phyloP scores from a whole-genome alignment of 257 asterid species.

The Parsonsia alboflavescens region DNA sequence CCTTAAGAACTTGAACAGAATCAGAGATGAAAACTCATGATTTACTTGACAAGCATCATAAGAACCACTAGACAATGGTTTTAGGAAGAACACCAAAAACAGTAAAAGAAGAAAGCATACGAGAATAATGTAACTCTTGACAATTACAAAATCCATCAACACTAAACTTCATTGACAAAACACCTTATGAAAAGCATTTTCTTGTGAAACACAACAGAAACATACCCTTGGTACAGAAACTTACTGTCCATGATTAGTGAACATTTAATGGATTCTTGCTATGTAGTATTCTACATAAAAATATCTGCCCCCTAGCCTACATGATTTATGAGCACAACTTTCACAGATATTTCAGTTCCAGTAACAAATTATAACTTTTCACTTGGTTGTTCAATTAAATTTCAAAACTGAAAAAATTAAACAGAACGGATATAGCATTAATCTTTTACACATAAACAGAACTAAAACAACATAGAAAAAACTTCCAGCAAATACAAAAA shows the following conservation, averaged over 20 bases:
- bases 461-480: not conserved
- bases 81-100: not conserved
- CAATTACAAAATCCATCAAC: not conserved
- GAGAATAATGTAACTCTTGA: not conserved
- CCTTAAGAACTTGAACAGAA: not conserved
- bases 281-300: not conserved
- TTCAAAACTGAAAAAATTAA: not conserved
- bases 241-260: not conserved
- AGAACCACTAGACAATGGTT: not conserved
- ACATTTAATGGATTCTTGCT: not conserved
- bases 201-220: not conserved
- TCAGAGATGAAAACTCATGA: not conserved
- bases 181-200: not conserved
- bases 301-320: not conserved
- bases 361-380: not conserved
- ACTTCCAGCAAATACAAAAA: not conserved
- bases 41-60: not conserved
- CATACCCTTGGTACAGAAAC: not conserved
- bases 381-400: not conserved
- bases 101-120: not conserved
- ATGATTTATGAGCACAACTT: not conserved
- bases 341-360: not conserved
- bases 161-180: not conserved
- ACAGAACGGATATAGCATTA: not conserved
- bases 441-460: not conserved